Conservation (phyloP, 306 rosid genomes). For the Prinsepia uniflora region DNA sequence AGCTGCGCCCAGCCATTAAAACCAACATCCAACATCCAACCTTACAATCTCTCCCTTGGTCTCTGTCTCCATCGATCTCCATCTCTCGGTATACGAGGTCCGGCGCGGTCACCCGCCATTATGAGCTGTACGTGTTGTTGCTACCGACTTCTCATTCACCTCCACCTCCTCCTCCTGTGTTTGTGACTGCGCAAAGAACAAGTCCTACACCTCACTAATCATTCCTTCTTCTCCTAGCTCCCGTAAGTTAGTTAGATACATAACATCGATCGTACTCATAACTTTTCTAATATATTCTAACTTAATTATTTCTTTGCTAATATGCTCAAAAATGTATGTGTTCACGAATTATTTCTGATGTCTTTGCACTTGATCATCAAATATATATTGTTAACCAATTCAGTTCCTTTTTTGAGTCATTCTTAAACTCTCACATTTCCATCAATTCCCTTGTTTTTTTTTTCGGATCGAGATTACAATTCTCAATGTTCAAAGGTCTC, state of each 20-base stretch:
- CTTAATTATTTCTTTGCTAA: neutral
- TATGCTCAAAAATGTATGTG: neutral
- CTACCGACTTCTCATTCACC: neutral
- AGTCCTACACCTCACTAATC: neutral
- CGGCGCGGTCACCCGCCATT: neutral
- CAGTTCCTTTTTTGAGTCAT: no score
- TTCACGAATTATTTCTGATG: neutral
- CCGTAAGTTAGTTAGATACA: neutral
- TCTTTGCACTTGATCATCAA: no score
- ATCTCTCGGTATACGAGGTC: neutral
- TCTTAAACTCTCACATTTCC: no score
- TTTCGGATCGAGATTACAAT: no score
- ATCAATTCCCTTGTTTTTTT: no score
- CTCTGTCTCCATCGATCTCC: neutral
- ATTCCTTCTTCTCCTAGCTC: slow-evolving; percentile 1
- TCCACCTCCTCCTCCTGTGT: neutral
- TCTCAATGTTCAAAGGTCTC: no score
- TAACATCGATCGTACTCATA: no score
- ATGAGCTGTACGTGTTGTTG: neutral
- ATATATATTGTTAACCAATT: no score
- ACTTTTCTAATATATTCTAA: neutral
- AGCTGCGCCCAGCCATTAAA: neutral
- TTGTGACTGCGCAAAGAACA: neutral
- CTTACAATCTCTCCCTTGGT: neutral
- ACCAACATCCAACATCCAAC: neutral